Base-by-base conservation (phyloP, 2,329 filamentous ascomycete species). In the Penicillium frequentans region DNA sequence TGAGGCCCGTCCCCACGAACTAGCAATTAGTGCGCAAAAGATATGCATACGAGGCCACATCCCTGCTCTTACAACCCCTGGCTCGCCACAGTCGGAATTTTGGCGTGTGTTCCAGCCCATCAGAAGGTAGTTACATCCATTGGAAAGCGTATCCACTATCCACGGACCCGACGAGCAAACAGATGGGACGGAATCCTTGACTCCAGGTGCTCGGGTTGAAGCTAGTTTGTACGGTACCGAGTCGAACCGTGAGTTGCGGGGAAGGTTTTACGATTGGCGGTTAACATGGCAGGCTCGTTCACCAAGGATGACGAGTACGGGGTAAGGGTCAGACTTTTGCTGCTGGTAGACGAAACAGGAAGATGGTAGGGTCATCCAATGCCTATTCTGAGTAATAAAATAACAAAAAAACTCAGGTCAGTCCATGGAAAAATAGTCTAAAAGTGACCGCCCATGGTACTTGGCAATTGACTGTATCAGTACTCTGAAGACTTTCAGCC, bases 11-110 rank as follows among this genome's bases (percentile, higher is more conserved):
- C 29, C 46, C 46, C 46, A 26, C 46, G 19, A 37, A 49, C 45
- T 19, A 39, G n/a, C 14, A 7, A 39, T 39, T 39, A 39, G 35
- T 39, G n/a, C 10, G 35, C 35, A 10, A 19, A 16, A 39, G 16
- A 39, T 39, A 19, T 39, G 35, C 35, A 19, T 10, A 39, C n/a
- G 35, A n/a, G 9, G 21, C 35, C 23, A 9, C 13, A 37, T 27
- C 47, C 47, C 14, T 21, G 31, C 21, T 46, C 24, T 31, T 31
- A 23, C 26, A 19, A 24, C 54, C 57, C 56, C 57, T 59, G 56
- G 56, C 57, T 62, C 45, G 59, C 59, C 46, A 54, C 33, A 19
- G 46, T 9, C 54, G 47, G 42, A 51, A 62, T 39, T 19, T 57
- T 58, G 48, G 53, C 46, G 35, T 14, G 16, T 13, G 49, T 27